A percentile compares a stretch with the other conserved stretches of the same genome.
Evolutionary conservation across 306 rosid species (phyloP).

Genomic region (Quercus bicolor): DNA sequence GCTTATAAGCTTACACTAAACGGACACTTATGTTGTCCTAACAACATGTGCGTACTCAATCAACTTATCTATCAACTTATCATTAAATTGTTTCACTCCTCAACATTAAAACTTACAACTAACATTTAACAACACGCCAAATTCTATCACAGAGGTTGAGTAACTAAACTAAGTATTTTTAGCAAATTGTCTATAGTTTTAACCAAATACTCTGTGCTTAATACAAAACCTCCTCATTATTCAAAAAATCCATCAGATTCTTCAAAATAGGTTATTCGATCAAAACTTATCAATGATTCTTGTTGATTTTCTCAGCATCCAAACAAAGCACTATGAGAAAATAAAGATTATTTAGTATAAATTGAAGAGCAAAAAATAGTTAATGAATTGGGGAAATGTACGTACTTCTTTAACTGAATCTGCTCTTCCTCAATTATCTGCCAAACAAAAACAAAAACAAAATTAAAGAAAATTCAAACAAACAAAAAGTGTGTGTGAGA

Average conservation of each 20-base stretch:
- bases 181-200: too few species aligned
- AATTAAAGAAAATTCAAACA: neutral
- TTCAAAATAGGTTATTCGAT: too few species aligned
- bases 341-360: neutral
- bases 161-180: too few species aligned
- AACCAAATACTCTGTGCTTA: too few species aligned
- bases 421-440: slow-evolving; percentile 86
- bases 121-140: neutral
- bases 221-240: too few species aligned
- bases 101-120: neutral
- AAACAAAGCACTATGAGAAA: neutral
- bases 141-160: neutral
- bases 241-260: too few species aligned
- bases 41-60: neutral
- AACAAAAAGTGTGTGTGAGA: neutral
- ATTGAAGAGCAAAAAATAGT: neutral
- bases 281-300: too few species aligned
- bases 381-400: slow-evolving; percentile 14
- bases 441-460: slow-evolving; percentile 4
- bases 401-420: slow-evolving; percentile 70
- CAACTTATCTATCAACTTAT: neutral
- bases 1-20: too few species aligned
- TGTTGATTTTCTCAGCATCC: neutral
- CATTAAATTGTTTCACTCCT: neutral
- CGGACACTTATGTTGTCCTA: neutral